A percentile compares a stretch with the other conserved stretches of the same genome.
phyloP scores from a whole-genome alignment of 306 rosid species.

The Trifolium subterraneum region DNA sequence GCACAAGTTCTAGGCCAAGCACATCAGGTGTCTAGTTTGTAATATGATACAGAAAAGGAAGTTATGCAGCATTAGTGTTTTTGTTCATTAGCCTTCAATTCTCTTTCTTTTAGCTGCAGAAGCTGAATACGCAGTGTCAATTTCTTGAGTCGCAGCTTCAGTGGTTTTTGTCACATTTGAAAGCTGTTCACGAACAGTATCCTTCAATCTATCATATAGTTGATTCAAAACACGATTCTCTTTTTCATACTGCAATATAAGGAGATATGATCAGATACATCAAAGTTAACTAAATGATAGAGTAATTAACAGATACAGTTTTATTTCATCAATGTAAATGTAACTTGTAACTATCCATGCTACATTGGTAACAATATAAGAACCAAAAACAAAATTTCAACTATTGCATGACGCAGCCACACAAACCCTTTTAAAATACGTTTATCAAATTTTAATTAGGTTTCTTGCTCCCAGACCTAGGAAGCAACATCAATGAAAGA shows the following conservation, averaged over 20 bases:
- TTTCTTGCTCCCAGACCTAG: background rate
- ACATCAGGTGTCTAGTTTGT: background rate
- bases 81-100: slow-evolving; percentile 30
- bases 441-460: too few relatives aligned
- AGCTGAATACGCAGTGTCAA: slow-evolving; percentile 37
- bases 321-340: background rate
- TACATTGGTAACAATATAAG: slow-evolving; percentile 16
- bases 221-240: slow-evolving; percentile 47
- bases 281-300: slow-evolving; percentile 21
- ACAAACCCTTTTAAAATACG: background rate
- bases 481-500: slow-evolving; percentile 15
- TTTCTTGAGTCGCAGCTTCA: slow-evolving; percentile 55
- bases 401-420: background rate
- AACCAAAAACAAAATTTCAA: background rate
- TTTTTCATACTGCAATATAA: slow-evolving; percentile 63
- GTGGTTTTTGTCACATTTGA: slow-evolving; percentile 57
- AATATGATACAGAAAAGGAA: background rate
- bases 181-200: slow-evolving; percentile 41
- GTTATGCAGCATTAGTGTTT: slow-evolving; percentile 19
- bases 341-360: slow-evolving; percentile 3
- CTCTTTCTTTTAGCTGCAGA: slow-evolving; percentile 53
- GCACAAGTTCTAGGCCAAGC: slow-evolving; percentile 18
- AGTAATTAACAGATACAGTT: slow-evolving; percentile 22
- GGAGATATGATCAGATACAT: slow-evolving; percentile 9
- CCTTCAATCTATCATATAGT: slow-evolving; percentile 63